Evolutionary conservation across 2,329 filamentous ascomycete genomes (phyloP), one percentile per base, ranked within the genome.

Genomic region (Xylariomycetidae sp.): DNA sequence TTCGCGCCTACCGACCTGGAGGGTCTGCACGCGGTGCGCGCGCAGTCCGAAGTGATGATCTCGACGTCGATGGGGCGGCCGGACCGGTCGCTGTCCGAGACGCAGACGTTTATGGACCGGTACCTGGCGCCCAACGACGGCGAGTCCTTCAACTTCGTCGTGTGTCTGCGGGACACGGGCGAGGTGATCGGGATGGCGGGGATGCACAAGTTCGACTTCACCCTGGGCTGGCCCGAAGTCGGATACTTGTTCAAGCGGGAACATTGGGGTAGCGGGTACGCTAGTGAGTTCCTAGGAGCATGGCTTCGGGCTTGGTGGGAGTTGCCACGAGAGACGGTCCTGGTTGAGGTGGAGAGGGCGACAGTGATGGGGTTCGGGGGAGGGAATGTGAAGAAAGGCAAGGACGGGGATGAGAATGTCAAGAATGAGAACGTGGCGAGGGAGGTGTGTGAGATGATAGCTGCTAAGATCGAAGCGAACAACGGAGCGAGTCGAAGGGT

Each of bases 31-130:
- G 56, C 57, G 15, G 60, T 85, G 33, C 74, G 80, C 16, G 63
- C 62, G 11, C 65, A 80, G 50, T 66, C 69, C 4, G 75, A 80
- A 44, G 74, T 80, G 29, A 85, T 85, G 81, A 54, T 56, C 34
- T 80, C 70, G 65, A 79, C 78, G 33, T 34, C 41, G 3, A 43
- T 50, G 42, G 68, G 66, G 37, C 36, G 45, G 7, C 44, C 59
- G 7, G 70, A 80, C 56, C 40, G 48, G 33, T 58, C 68, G 45
- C 30, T 65, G 2, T 63, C 60, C 2, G 62, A 66, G 36, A 72
- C 74, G 8, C 56, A 55, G 38, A 45, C 38, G 16, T 63, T 50
- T 31, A 48, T 77, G 30, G 51, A 53, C 4, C 44, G 42, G 9
- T 66, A 62, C 19, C 51, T 77, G n/a, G 60, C 72, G 2, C 70